Evolutionary conservation across 2,329 filamentous ascomycete genomes (phyloP), one percentile per base, ranked within the genome.

Genomic region (Exophiala aquamarina): DNA sequence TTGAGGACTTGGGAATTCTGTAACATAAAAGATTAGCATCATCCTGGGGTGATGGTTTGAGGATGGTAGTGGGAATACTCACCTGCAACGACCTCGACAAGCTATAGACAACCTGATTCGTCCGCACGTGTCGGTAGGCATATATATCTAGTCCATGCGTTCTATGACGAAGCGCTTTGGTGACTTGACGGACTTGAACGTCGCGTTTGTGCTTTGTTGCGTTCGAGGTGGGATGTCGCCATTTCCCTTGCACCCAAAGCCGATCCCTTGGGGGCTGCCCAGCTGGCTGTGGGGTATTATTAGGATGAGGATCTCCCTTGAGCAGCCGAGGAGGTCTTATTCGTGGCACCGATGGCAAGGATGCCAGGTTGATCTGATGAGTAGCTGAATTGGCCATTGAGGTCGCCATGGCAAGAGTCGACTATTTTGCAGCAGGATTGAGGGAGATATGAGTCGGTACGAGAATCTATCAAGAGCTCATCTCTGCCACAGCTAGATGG

Each of bases 61-160:
- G 23, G 39, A 13, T 14, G 17, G 18, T 13, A 21, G 10, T 14
- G 45, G n/a, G n/a, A n/a, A n/a, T n/a, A 47, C 70, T 56, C 68
- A 82, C 80, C 55, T 81, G 70, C 36, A 84, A 63, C 42, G 73
- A 70, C 42, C 76, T 73, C 32, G 73, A 74, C 54, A 84, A 66
- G 17, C 81, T 83, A 65, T 84, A 84, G 44, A 84, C 68, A 55
- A 84, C 76, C 65, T 84, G 82, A 49, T 83, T 81, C 28, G 81
- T 83, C 52, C 74, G 73, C 57, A 80, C 69, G 63, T 84, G 75
- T 59, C 74, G 73, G 66, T 82, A 85, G 60, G 77, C 74, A 64
- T 80, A 84, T 60, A 85, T 82, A 64, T 81, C 74, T 59, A 76
- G 71, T 49, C 81, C 81, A 56, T 79, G 75, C 4, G 64, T 65